phyloP scores from a whole-genome alignment of 331 rosid species.

The Ulmus americana region DNA sequence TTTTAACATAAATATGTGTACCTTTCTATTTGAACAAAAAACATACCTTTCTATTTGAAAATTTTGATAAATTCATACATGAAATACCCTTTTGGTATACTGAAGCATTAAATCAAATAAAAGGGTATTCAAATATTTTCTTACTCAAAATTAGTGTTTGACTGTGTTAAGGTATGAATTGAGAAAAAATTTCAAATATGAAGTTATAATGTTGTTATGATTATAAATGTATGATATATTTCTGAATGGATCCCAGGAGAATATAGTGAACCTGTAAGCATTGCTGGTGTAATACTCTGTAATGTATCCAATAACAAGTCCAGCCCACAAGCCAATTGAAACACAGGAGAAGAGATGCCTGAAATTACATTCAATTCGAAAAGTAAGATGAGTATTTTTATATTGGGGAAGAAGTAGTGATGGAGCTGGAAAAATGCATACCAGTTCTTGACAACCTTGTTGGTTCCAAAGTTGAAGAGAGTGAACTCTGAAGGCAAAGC shows the following conservation, averaged over 20 bases:
- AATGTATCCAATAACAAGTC: constrained; percentile 67
- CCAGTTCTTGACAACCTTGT: constrained; percentile 58
- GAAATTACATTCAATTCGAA: constrained; percentile 21
- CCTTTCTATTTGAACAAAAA: neutral
- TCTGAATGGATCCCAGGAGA: neutral
- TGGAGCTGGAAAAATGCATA: constrained; percentile 17
- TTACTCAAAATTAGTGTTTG: too few species aligned
- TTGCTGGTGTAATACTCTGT: constrained; percentile 68
- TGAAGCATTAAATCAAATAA: too few species aligned
- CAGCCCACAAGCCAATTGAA: constrained; percentile 66
- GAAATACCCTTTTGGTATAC: neutral
- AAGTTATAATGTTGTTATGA: too few species aligned
- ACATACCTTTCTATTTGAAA: neutral
- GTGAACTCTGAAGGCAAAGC: constrained; percentile 69
- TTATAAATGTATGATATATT: too few species aligned
- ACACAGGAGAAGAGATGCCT: constrained; percentile 78
- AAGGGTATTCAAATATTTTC: too few species aligned
- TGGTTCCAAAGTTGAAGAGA: constrained; percentile 45
- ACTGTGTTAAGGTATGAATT: too few species aligned
- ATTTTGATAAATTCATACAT: neutral
- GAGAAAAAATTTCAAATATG: too few species aligned
- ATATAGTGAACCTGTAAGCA: constrained; percentile 53
- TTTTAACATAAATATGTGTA: constrained; percentile 11
- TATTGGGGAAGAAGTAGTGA: neutral
- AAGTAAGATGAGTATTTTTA: constrained; percentile 1